Percentiles rank a stretch among this genome's conserved stretches.
Evolutionary conservation across 129 eudicot genomes (phyloP).

Genomic region (Apium graveolens): DNA sequence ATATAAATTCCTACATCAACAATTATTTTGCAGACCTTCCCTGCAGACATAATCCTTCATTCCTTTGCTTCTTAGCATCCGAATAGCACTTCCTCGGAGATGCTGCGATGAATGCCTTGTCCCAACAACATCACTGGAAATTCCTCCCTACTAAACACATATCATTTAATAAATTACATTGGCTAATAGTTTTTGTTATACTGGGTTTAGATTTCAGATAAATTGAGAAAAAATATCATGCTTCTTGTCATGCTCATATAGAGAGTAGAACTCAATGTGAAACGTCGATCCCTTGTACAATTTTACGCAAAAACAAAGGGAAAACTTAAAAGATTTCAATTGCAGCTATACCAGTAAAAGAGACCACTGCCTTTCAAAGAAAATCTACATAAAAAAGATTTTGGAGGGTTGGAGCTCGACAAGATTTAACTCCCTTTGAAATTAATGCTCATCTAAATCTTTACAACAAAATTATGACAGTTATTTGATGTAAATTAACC

Average conservation of each 20-base stretch:
- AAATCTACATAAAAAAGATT: neutral
- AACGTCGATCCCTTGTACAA: neutral
- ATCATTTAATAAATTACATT: slow-evolving; percentile 8
- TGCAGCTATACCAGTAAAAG: neutral
- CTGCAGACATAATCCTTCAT: slow-evolving; percentile 85
- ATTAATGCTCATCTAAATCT: neutral
- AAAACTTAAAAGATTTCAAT: too few species aligned
- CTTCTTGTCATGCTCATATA: too few species aligned
- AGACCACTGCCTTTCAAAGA: neutral
- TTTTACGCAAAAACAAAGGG: neutral
- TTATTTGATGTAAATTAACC: neutral
- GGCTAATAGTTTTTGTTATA: neutral
- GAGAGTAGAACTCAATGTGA: neutral
- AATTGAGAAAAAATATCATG: too few species aligned
- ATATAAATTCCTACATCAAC: slow-evolving; percentile 41
- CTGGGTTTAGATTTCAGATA: too few species aligned
- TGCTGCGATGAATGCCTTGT: slow-evolving; percentile 83
- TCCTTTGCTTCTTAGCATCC: slow-evolving; percentile 55
- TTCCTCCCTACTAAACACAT: slow-evolving; percentile 61
- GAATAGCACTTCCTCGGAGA: slow-evolving; percentile 74
- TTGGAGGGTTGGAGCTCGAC: neutral
- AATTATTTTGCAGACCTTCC: slow-evolving; percentile 58
- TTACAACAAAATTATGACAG: neutral
- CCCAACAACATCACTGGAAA: slow-evolving; percentile 66
- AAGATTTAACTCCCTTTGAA: neutral